Evolutionary conservation across 1,284 basidiomycete genomes (phyloP).

Genomic region (Sanghuangporus weigelae): DNA sequence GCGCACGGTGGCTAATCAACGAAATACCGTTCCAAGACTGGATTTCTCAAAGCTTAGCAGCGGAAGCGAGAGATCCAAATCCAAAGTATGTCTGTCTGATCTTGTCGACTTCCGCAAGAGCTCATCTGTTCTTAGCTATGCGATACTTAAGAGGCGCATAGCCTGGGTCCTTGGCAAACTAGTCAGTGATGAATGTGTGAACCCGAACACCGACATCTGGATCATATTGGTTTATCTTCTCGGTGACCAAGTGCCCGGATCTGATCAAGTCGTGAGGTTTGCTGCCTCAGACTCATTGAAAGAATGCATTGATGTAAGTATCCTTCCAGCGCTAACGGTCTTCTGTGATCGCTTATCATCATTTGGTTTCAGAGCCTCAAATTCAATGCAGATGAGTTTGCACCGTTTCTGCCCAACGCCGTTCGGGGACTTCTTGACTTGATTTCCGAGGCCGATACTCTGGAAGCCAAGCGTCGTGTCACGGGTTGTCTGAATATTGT

Average conservation of each 20-base stretch:
- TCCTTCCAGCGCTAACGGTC: neutral
- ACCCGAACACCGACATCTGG: slow-evolving; percentile 70
- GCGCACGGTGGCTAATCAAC: slow-evolving; percentile 61
- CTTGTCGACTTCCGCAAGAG: neutral
- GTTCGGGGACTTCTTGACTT: slow-evolving; percentile 62
- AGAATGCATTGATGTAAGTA: slow-evolving; percentile 77
- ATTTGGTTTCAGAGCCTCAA: slow-evolving; percentile 41
- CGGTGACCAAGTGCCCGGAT: slow-evolving; percentile 58
- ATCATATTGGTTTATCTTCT: slow-evolving; percentile 74
- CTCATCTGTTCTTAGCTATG: slow-evolving; percentile 48
- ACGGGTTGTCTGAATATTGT: slow-evolving; percentile 66
- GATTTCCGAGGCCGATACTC: slow-evolving; percentile 70
- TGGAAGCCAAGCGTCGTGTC: slow-evolving; percentile 76
- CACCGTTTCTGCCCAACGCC: slow-evolving; percentile 51
- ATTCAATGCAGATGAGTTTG: slow-evolving; percentile 55
- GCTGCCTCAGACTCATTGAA: slow-evolving; percentile 73
- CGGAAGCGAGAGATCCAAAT: slow-evolving; percentile 53
- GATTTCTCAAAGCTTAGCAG: slow-evolving; percentile 51
- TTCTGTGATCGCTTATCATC: neutral
- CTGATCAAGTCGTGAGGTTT: slow-evolving; percentile 78
- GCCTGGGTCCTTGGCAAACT: slow-evolving; percentile 89
- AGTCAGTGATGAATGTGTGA: slow-evolving; percentile 60
- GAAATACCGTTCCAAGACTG: slow-evolving; percentile 63
- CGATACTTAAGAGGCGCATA: slow-evolving; percentile 83
- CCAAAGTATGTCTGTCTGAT: slow-evolving; percentile 40